Evolutionary conservation across 2,329 filamentous ascomycete genomes (phyloP), one percentile per base, ranked within the genome.

Genomic region (Aspergillus bombycis): DNA sequence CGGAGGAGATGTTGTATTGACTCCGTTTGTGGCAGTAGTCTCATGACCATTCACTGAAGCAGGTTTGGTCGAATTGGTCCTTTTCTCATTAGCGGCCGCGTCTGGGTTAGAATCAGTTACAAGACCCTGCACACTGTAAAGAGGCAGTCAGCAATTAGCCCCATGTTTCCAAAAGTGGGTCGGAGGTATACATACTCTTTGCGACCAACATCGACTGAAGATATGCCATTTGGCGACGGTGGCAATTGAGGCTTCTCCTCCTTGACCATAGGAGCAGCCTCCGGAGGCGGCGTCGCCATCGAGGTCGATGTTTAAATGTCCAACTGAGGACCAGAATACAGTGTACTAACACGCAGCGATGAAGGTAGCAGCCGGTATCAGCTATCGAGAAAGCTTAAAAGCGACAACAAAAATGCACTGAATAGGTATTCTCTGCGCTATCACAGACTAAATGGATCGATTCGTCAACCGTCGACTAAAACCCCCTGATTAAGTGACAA

Each of bases 201-300:
- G 46, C 67, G 64, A 59, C 63, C 68, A 45, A 71, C 58, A 34
- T 74, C 74, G 45, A 68, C 64, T 32, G 73, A 69, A n/a, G 76
- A 67, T 34, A 62, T 67, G 57, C 73, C 76, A 64, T 73, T 77
- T 28, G 75, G 72, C 61, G 75, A 74, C 52, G 75, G 75, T 61
- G 75, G 74, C 60, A 78, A 69, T 70, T 78, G 76, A 70, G 76
- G 75, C 72, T 79, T 80, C 65, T 78, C 76, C 72, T 79, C 77
- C 73, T 77, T 79, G 43, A 76, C 60, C 43, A 72, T 62, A 62
- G 75, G 68, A 69, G 75, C 63, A 62, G 71, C 77, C 74, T 80
- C 78, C 58, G 78, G 77, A 70, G 78, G 78, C 72, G 78, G 78
- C 58, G 78, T 80, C 71, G 78, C 78, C 78, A 80, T 80, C 71